These are phyloP conservation scores for Penicillium crystallinum DNA, from an alignment of 495 filamentous ascomycete species.

Conservation along the genomic window DNA sequence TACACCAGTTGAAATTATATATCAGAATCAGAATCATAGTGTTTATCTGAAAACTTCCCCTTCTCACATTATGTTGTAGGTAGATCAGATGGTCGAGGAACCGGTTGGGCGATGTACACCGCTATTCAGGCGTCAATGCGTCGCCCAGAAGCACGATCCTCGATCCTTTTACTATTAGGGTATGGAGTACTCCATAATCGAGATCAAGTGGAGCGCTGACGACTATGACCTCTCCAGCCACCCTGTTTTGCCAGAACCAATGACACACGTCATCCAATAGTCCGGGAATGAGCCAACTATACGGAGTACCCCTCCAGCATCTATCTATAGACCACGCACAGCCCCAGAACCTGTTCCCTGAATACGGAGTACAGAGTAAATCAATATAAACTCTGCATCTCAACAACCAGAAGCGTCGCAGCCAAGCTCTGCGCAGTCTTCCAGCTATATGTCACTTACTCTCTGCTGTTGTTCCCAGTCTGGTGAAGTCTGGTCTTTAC, in stretches of 20 bases:
- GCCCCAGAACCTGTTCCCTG: too few species aligned
- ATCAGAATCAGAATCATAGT: slow-evolving; percentile 18
- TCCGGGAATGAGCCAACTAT: too few species aligned
- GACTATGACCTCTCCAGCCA: too few species aligned
- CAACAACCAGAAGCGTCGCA: not conserved
- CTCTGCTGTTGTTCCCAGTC: too few species aligned
- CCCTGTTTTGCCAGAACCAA: too few species aligned
- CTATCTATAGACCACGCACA: too few species aligned
- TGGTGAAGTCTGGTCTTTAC: too few species aligned
- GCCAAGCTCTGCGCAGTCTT: not conserved
- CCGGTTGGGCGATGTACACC: slow-evolving; percentile 6
- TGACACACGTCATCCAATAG: too few species aligned
- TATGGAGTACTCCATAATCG: not conserved
- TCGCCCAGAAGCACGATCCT: not conserved
- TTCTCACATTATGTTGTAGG: not conserved
- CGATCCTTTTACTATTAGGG: too few species aligned
- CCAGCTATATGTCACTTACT: not conserved
- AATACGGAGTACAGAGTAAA: not conserved
- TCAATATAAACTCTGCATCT: not conserved
- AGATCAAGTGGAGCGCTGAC: too few species aligned
- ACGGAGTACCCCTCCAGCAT: too few species aligned
- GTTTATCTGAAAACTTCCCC: slow-evolving; percentile 16
- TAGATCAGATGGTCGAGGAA: not conserved
- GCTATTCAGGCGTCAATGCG: slow-evolving; percentile 13
- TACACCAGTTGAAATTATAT: slow-evolving; percentile 32